Conservation (phyloP, 306 rosid genomes). For the Arachis hypogaea region DNA sequence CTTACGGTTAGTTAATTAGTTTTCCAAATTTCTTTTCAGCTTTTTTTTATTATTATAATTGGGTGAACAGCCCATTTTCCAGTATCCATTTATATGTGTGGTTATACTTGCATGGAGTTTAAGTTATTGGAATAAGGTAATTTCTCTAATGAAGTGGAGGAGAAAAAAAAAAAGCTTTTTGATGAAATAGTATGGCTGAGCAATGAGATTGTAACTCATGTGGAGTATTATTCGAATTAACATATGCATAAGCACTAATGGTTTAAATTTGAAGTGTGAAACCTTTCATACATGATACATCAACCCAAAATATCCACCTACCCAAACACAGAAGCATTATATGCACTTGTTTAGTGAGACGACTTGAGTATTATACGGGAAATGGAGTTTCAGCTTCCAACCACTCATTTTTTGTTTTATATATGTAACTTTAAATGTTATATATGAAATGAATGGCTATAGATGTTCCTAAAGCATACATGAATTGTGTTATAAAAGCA, state of each 20-base stretch:
- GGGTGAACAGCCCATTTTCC: background rate
- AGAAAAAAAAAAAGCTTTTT: background rate
- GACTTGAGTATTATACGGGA: background rate
- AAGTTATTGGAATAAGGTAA: background rate
- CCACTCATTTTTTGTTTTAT: too few relatives aligned
- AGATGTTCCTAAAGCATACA: too few relatives aligned
- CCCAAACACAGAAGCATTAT: background rate
- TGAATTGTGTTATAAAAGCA: too few relatives aligned
- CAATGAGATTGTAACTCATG: background rate
- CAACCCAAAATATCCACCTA: background rate
- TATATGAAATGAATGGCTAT: too few relatives aligned
- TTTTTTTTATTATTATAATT: background rate
- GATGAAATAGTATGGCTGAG: too few relatives aligned
- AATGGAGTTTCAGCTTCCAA: too few relatives aligned
- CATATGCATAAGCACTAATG: background rate
- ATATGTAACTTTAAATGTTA: too few relatives aligned
- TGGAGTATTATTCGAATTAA: too few relatives aligned
- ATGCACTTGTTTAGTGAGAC: background rate
- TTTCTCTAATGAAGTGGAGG: too few relatives aligned
- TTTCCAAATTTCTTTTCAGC: background rate
- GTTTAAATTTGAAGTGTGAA: background rate
- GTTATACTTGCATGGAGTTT: conserved; percentile 12
- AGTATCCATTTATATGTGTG: background rate
- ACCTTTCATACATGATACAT: background rate
- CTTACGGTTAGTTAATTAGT: too few relatives aligned